Base-by-base conservation (phyloP, 73 alveolate species). In the Paraurostyla sp. region DNA sequence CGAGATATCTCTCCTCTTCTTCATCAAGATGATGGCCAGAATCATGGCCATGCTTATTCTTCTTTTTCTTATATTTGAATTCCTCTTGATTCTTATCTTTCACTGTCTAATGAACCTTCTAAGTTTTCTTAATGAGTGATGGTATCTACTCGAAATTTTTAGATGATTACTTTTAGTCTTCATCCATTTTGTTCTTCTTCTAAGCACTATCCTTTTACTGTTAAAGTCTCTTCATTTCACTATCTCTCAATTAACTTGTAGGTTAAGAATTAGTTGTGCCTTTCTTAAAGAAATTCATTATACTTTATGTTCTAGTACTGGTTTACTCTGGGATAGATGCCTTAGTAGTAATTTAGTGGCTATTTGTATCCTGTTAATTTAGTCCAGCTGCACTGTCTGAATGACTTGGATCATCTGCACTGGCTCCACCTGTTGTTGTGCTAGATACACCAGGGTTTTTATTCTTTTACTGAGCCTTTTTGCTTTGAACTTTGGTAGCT, bases 31-130 rank as follows among this genome's bases (percentile, higher is more conserved):
- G 30, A 48, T 48, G 89, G 29, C 33, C 40, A 4, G 60, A 3
- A 52, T 54, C 78, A 49, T 49, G 83, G 25, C 85, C 73, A 30
- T 82, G 91, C 27, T 65, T 40, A 36, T 63, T 16, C 73, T 82
- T 65, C 41, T 45, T 58, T 86, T 82, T 60, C 71, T 82, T 82
- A 13, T n/a, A 38, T 86, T 82, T 82, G 23, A 43, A 52, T 60
- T 78, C 78, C 40, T 29, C 58, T 25, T 54, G 9, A 7, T 78
- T 35, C 29, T 78, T 36, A 4, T 32, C 80, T 35, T 75, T 45
- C 46, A 30, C 85, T 23, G 69, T 20, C n/a, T 50, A 48, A n/a
- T 7, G 30, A n/a, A 51, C 32, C 45, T 54, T 78, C 80, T 51
- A 51, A n/a, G 80, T 51, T 60, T 78, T 50, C 80, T 78, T 78